Conservation (phyloP, 2,329 filamentous ascomycete species). For the Grosmannia penicillata region DNA sequence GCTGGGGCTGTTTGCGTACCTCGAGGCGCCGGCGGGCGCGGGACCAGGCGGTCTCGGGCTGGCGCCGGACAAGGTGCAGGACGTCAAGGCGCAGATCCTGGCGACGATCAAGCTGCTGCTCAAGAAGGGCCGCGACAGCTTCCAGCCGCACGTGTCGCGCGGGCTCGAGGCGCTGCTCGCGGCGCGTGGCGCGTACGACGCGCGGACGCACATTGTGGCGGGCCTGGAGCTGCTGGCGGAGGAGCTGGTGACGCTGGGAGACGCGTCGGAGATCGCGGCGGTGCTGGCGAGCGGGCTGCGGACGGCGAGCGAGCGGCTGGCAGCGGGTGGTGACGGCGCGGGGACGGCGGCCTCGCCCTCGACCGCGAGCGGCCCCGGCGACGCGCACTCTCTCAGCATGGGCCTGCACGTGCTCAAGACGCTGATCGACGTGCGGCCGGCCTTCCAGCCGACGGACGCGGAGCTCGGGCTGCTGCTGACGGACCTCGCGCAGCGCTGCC, state of each 20-base stretch:
- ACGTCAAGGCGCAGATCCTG: slow-evolving; percentile 60
- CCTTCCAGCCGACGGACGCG: slow-evolving; percentile 32
- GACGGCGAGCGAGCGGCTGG: slow-evolving; percentile 22
- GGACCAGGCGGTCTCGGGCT: slow-evolving; percentile 17
- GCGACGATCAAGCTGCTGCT: slow-evolving; percentile 51
- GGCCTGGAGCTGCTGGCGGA: slow-evolving; percentile 61
- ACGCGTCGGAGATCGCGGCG: slow-evolving; percentile 43
- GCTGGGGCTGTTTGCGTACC: slow-evolving; percentile 53
- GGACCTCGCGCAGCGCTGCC: slow-evolving; percentile 36
- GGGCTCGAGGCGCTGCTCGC: slow-evolving; percentile 53
- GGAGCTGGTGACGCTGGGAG: slow-evolving; percentile 53
- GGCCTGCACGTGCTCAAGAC: slow-evolving; percentile 48
- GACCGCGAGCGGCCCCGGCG: not conserved
- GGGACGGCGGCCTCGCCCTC: not conserved
- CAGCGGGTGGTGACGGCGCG: not conserved
- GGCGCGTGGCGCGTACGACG: slow-evolving; percentile 51
- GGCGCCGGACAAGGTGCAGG: slow-evolving; percentile 46
- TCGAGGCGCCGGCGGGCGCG: slow-evolving; percentile 44
- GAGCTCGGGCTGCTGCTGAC: slow-evolving; percentile 38
- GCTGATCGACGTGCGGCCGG: slow-evolving; percentile 32
- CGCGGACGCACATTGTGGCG: slow-evolving; percentile 54
- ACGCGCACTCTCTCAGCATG: slow-evolving; percentile 39
- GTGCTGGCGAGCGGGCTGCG: slow-evolving; percentile 37
- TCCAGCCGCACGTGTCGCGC: slow-evolving; percentile 51
- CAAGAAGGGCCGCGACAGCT: slow-evolving; percentile 49